Base-by-base conservation (phyloP, 352 stramenopile genomes). In the Blastocystis sp. region DNA sequence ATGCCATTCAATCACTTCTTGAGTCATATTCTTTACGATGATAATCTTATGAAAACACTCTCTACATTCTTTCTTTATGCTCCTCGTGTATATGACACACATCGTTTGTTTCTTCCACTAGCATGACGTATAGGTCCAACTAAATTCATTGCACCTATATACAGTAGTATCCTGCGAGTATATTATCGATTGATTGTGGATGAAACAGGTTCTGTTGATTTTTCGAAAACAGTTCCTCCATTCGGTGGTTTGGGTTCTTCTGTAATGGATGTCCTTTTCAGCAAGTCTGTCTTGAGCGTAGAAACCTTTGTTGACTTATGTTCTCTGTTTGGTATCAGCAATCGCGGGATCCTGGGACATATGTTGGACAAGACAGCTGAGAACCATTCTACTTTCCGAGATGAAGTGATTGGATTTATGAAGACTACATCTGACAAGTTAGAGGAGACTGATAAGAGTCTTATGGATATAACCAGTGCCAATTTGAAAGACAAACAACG, bases 1-100 rank as follows among this genome's bases (percentile, higher is more conserved):
- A 84, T 84, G 73, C 73, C 73, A 0, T 84, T 84, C 73, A 84
- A 84, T 57, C 73, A 84, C 53, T 84, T 84, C 73, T 27, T 84
- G 30, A 84, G 73, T 44, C 73, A 84, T 44, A 33, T 84, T 17
- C 51, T 84, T 42, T 84, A 37, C 27, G 73, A 84, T 44, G 51
- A 62, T 13, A 66, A 69, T 30, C 33, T 84, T 22, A 42, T 56
- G 30, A 64, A 68, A 24, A 48, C 73, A 37, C 35, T 84, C 22
- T 56, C 58, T 19, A 84, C 73, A 33, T 84, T 84, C 48, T 84
- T 84, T 57, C 73, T 84, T 11, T 84, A 84, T 27, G 73, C 73
- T 30, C 73, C 73, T 64, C 73, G 73, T n/a, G 53, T 68, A 19
- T 84, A 66, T 42, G 73, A 84, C 17, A 22, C 27, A 19, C 42